phyloP scores from a whole-genome alignment of 208 protist genomes.

The Tritrichomonas musculus region DNA sequence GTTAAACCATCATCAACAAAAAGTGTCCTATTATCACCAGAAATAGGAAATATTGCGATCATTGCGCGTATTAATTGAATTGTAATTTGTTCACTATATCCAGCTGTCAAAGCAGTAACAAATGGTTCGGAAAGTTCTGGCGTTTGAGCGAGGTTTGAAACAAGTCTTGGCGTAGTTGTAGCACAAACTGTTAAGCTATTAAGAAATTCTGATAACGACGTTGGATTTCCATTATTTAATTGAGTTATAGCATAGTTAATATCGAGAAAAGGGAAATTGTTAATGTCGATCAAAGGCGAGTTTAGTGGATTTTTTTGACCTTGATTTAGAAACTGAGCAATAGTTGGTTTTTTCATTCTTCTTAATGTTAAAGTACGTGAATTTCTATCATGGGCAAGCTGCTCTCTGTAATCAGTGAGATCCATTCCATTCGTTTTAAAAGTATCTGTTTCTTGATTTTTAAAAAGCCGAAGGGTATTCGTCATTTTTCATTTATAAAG shows the following conservation, averaged over 20 bases:
- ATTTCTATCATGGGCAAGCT: background rate
- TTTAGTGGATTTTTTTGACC: background rate
- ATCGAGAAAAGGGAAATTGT: background rate
- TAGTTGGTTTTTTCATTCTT: background rate
- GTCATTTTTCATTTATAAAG: too few relatives aligned
- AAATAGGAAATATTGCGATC: background rate
- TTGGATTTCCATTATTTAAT: background rate
- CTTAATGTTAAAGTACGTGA: background rate
- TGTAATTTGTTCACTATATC: background rate
- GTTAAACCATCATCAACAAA: background rate
- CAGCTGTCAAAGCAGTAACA: background rate
- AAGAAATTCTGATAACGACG: background rate
- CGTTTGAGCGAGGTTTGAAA: background rate
- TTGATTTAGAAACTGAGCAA: background rate
- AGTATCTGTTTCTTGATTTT: too few relatives aligned
- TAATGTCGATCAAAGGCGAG: background rate
- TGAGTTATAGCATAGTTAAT: background rate
- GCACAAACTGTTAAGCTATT: background rate
- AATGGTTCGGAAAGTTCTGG: background rate
- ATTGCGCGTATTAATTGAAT: background rate
- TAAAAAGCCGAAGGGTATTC: too few relatives aligned
- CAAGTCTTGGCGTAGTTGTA: background rate
- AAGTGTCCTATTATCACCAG: background rate
- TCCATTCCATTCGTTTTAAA: background rate
- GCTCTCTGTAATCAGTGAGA: background rate